phyloP scores from a whole-genome alignment of 148 eudicot species.

The Suaeda aralocaspica region DNA sequence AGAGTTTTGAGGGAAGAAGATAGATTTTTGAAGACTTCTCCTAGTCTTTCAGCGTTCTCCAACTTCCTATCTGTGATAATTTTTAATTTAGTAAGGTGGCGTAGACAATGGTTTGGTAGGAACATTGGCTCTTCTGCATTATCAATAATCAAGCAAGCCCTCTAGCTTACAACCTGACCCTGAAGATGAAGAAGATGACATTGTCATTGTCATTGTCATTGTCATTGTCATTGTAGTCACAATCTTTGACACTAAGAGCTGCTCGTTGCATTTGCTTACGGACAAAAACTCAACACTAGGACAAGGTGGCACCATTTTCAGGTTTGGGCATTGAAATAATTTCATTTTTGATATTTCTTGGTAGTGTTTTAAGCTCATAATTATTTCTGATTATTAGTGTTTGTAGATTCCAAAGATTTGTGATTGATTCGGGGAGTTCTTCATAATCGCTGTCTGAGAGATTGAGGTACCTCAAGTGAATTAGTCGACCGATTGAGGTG shows the following conservation, averaged over 20 bases:
- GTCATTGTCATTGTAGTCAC: too few species aligned
- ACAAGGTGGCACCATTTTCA: constrained; percentile 12
- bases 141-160: background rate
- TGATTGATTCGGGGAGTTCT: constrained; percentile 16
- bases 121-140: background rate
- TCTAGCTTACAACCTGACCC: background rate
- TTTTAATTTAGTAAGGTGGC: background rate
- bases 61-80: background rate
- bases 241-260: background rate
- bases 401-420: constrained; percentile 31
- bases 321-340: background rate
- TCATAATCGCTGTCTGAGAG: background rate
- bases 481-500: constrained; percentile 9
- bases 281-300: background rate
- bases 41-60: background rate
- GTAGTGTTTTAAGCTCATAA: background rate
- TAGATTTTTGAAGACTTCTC: background rate
- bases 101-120: constrained; percentile 1
- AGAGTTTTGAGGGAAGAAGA: background rate
- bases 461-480: constrained; percentile 26
- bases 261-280: background rate
- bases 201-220: too few species aligned
- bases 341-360: background rate
- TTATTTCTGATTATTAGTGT: constrained; percentile 18
- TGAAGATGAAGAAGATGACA: background rate